Conservation (phyloP, 768 basidiomycete species). For the Dacryopinax spathularia region DNA sequence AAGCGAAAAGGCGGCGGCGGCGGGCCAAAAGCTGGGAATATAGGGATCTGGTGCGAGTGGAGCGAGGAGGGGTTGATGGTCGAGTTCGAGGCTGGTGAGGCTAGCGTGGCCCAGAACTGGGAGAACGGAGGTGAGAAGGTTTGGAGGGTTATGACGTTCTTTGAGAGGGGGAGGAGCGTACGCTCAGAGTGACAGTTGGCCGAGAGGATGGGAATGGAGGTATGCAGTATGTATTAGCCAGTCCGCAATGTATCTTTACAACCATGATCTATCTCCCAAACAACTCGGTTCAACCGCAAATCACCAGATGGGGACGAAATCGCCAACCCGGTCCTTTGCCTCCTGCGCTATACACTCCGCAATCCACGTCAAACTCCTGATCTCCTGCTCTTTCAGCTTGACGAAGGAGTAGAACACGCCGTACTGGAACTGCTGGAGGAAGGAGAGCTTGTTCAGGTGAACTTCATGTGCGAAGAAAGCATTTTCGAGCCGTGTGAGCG, state of each 20-base stretch:
- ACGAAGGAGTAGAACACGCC: slow-evolving; percentile 87
- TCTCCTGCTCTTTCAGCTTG: slow-evolving; percentile 84
- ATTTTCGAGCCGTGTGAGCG: slow-evolving; percentile 57
- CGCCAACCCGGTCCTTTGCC: slow-evolving; percentile 86
- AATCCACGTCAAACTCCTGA: slow-evolving; percentile 81
- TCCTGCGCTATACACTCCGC: slow-evolving; percentile 97
- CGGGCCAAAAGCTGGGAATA: slow-evolving; percentile 68
- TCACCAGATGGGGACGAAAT: slow-evolving; percentile 86
- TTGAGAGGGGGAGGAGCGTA: not conserved
- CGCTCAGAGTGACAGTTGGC: not conserved
- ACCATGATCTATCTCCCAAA: not conserved
- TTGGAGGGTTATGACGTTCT: slow-evolving; percentile 64
- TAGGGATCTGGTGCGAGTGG: slow-evolving; percentile 94
- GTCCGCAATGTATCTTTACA: slow-evolving; percentile 3
- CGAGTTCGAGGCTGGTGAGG: slow-evolving; percentile 67
- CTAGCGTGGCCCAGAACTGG: slow-evolving; percentile 73
- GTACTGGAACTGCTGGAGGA: slow-evolving; percentile 93
- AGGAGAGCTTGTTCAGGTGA: slow-evolving; percentile 82
- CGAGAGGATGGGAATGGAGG: not conserved
- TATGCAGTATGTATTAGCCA: not conserved
- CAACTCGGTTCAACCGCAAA: not conserved
- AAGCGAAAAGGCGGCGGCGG: slow-evolving; percentile 80
- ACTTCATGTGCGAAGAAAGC: slow-evolving; percentile 91
- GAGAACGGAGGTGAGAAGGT: slow-evolving; percentile 67
- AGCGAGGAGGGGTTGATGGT: slow-evolving; percentile 65